phyloP scores from a whole-genome alignment of 2,329 filamentous ascomycete genomes.

The Diaporthe sp. region DNA sequence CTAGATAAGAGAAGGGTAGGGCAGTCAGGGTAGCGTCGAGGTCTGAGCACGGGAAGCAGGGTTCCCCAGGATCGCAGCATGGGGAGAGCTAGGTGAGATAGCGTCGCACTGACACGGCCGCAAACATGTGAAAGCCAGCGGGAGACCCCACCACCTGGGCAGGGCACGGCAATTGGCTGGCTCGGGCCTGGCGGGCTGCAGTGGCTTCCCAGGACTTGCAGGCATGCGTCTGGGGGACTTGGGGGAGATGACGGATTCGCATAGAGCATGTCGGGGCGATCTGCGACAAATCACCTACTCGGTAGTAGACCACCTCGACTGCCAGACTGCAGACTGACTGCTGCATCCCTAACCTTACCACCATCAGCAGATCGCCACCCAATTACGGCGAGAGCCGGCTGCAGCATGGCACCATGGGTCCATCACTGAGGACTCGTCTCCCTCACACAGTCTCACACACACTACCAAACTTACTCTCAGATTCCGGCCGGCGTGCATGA shows the following conservation, averaged over 20 bases:
- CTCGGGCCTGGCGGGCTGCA: slow-evolving; percentile 12
- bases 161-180: slow-evolving; percentile 19
- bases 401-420: slow-evolving; percentile 10
- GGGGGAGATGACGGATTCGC: not conserved
- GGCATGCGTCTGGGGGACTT: slow-evolving; percentile 7
- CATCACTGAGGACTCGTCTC: not conserved
- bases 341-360: slow-evolving; percentile 12
- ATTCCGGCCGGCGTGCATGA: slow-evolving; percentile 16
- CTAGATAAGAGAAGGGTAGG: slow-evolving; percentile 31
- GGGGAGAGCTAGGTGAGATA: not conserved
- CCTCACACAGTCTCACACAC: not conserved
- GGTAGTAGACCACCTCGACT: not conserved
- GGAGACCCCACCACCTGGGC: slow-evolving; percentile 7
- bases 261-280: slow-evolving; percentile 15
- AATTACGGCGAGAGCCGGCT: slow-evolving; percentile 22
- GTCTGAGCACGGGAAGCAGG: slow-evolving; percentile 32
- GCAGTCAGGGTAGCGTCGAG: slow-evolving; percentile 12
- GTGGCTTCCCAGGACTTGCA: not conserved
- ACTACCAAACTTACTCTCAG: slow-evolving; percentile 15
- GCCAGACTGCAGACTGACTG: not conserved
- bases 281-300: slow-evolving; percentile 12
- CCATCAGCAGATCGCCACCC: slow-evolving; percentile 28
- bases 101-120: slow-evolving; percentile 28
- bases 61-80: slow-evolving; percentile 14
- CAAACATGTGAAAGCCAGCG: slow-evolving; percentile 32